Evolutionary conservation across 305 asterid genomes (phyloP), one percentile per base, ranked within the genome.

Genomic region (Solanum hybrid): DNA sequence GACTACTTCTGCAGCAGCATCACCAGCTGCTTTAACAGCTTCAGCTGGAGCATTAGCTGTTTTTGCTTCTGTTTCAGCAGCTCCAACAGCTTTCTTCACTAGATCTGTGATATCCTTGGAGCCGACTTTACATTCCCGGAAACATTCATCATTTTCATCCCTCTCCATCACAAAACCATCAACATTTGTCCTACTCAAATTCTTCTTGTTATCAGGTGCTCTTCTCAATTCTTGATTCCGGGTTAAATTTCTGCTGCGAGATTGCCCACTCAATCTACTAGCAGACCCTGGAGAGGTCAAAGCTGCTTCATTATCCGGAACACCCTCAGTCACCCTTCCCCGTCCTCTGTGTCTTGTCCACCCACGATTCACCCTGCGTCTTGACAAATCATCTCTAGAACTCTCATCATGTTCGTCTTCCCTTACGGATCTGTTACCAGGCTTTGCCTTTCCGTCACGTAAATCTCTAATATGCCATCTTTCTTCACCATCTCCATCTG

Each of bases 21-120:
- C 99, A 85, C 99, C 99, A 86, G 98, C 99, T 69, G 99, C 96
- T 94, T 91, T 94, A 88, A 98, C 91, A 87, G 99, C 99, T 90
- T 91, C 94, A 27, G 92, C 92, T 88, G 98, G 98, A 95, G 99
- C 99, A 92, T 95, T 93, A 91, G 98, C 99, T 71, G 95, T 92
- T 94, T 95, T 93, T 85, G 99, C 99, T 94, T 98, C 99, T 82
- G 98, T 96, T 92, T 97, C 99, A 89, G 99, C 99, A 93, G 99
- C 98, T 91, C 92, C 90, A 88, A 98, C 98, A 89, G 99, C 99
- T 90, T 93, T 95, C 93, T 93, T 95, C 79, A 98, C 99, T 91
- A 96, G 92, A 88, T 94, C 96, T 88, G 94, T 93, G 40, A 97
- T 93, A 93, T 96, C 98, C 85, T 90, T 96, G 88, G 96, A 93